These are phyloP conservation scores for Penicillium cosmopolitanum DNA, from an alignment of 495 filamentous ascomycete species.

Conservation along the genomic window DNA sequence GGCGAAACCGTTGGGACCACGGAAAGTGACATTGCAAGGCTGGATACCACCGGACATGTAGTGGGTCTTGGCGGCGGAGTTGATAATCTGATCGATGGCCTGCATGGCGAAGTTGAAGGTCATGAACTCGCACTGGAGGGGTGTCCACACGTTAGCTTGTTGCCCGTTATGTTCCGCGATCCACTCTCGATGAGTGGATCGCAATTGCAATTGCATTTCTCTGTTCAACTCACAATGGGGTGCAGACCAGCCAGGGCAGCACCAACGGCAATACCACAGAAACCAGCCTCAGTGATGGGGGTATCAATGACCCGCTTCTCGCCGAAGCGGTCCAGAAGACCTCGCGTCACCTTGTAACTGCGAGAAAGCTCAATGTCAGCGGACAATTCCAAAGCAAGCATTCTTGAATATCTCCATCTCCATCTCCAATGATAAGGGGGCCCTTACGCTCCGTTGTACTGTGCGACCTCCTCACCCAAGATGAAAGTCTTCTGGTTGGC, in stretches of 20 bases:
- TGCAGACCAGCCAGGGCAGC: slow-evolving; percentile 92
- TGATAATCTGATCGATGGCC: slow-evolving; percentile 99
- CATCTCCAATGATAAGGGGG: slow-evolving; percentile 8
- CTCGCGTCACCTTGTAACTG: slow-evolving; percentile 98
- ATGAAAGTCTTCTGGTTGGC: slow-evolving; percentile 91
- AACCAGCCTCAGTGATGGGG: slow-evolving; percentile 96
- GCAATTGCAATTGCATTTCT: background rate
- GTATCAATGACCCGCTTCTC: slow-evolving; percentile 97
- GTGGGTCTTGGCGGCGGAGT: slow-evolving; percentile 97
- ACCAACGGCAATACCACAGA: slow-evolving; percentile 89
- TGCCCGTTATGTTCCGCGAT: background rate
- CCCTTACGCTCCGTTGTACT: slow-evolving; percentile 94
- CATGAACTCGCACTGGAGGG: slow-evolving; percentile 93
- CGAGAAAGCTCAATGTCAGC: slow-evolving; percentile 19
- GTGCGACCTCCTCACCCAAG: slow-evolving; percentile 95
- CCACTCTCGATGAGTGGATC: background rate
- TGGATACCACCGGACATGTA: slow-evolving; percentile 99
- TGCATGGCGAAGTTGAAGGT: slow-evolving; percentile 99
- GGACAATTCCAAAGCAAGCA: background rate
- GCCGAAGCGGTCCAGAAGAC: slow-evolving; percentile 93
- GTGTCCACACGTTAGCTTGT: slow-evolving; percentile 3
- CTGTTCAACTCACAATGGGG: slow-evolving; percentile 73
- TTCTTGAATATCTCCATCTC: background rate
- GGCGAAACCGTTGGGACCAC: slow-evolving; percentile 97
- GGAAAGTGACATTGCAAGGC: slow-evolving; percentile 99